These are phyloP conservation scores for Monosporascus sp. DNA, from an alignment of 2,329 filamentous ascomycete species.

Conservation along the genomic window DNA sequence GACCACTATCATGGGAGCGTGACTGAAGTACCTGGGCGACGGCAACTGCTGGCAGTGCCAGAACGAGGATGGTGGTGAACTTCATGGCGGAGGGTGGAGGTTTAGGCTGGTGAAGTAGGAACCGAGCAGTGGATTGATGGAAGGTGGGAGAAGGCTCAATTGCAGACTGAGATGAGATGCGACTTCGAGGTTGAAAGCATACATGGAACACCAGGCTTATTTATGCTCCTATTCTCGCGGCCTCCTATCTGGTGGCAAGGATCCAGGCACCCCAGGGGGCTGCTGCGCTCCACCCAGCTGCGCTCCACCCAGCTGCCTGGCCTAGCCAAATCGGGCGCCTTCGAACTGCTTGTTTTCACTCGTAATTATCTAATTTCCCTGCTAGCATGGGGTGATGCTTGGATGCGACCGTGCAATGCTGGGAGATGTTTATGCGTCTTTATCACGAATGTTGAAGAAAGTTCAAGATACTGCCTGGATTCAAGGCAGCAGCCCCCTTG, in stretches of 20 bases:
- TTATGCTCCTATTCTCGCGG: background rate
- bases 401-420: background rate
- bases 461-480: no score
- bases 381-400: background rate
- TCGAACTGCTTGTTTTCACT: no score
- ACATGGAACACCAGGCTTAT: background rate
- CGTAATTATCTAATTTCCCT: background rate
- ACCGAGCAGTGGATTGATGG: background rate
- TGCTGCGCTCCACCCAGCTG: no score
- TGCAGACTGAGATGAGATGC: background rate
- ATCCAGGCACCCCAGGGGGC: background rate
- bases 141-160: background rate
- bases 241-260: background rate
- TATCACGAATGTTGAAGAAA: background rate
- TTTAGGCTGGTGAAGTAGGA: background rate
- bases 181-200: background rate
- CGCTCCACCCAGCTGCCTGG: no score
- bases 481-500: background rate
- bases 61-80: constrained; percentile 11
- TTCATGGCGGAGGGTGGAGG: constrained; percentile 9
- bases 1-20: background rate
- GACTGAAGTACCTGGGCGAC: constrained; percentile 12
- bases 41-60: constrained; percentile 10
- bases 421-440: background rate
- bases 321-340: no score